Evolutionary conservation across 768 basidiomycete species (phyloP).

Genomic region (Dentipellis sp.): DNA sequence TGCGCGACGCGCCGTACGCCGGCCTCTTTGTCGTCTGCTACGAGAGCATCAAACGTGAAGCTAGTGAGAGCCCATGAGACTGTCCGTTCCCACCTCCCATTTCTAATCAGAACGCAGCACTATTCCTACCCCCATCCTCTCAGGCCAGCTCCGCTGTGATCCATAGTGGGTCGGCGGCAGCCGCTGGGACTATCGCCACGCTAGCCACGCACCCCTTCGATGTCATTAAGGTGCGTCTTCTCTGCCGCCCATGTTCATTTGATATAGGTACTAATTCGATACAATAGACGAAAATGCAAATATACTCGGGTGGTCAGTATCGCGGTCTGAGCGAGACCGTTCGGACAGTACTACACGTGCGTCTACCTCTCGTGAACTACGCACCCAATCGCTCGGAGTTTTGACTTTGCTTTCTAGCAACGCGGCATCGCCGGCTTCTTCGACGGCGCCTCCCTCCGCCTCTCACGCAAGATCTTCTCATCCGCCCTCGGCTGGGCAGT

Average conservation of each 20-base stretch:
- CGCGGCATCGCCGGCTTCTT: slow-evolving; percentile 77
- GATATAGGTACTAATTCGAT: slow-evolving; percentile 1
- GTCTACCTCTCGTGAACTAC: neutral
- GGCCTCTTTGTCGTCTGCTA: slow-evolving; percentile 86
- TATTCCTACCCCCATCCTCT: slow-evolving; percentile 28
- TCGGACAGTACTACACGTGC: slow-evolving; percentile 40
- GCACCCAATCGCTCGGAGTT: neutral
- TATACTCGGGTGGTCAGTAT: slow-evolving; percentile 70
- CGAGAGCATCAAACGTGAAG: slow-evolving; percentile 73
- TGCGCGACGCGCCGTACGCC: slow-evolving; percentile 93
- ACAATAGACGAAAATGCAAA: slow-evolving; percentile 81
- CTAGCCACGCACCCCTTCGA: slow-evolving; percentile 88
- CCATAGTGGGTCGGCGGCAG: slow-evolving; percentile 62
- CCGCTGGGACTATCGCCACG: slow-evolving; percentile 79
- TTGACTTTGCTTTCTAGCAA: slow-evolving; percentile 40
- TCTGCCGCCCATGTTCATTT: neutral
- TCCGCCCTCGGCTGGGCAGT: slow-evolving; percentile 91
- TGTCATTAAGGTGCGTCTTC: slow-evolving; percentile 65
- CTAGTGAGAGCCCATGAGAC: slow-evolving; percentile 29
- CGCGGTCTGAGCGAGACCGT: slow-evolving; percentile 60
- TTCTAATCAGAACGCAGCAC: neutral
- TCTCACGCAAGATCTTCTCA: slow-evolving; percentile 79
- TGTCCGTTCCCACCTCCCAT: too few species aligned
- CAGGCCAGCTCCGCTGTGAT: slow-evolving; percentile 38
- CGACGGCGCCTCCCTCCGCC: slow-evolving; percentile 74